Conservation (phyloP, 75 land plant species). For the Sequoia sempervirens region DNA sequence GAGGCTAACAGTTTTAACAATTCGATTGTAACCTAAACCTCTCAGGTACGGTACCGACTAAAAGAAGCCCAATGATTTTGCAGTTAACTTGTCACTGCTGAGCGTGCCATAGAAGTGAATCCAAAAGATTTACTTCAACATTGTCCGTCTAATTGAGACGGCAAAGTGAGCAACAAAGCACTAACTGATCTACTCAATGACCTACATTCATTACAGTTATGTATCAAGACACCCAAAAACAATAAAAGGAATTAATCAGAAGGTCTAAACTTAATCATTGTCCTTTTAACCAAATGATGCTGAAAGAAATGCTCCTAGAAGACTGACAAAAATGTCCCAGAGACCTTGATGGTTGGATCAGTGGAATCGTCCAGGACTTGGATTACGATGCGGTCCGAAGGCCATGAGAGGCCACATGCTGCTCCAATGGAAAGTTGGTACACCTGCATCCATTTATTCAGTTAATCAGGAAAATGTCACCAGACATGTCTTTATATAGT, state of each 20-base stretch:
- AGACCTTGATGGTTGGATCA: constrained; percentile 67
- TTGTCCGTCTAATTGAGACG: not conserved
- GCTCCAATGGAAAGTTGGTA: constrained; percentile 85
- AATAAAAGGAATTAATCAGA: not conserved
- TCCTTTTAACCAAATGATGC: not conserved
- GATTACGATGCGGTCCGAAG: constrained; percentile 68
- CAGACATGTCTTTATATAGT: not conserved
- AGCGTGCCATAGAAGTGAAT: not conserved
- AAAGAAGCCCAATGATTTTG: not conserved
- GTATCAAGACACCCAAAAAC: not conserved
- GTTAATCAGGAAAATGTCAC: not conserved
- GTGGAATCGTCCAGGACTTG: constrained; percentile 91
- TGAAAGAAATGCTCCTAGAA: not conserved
- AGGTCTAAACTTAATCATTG: not conserved
- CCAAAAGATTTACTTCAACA: not conserved
- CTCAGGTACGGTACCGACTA: not conserved
- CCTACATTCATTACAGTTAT: not conserved
- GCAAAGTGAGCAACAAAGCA: not conserved
- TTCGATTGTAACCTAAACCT: not conserved
- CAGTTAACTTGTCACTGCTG: not conserved
- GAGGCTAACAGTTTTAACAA: not conserved
- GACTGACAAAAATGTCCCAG: not conserved
- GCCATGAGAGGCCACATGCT: constrained; percentile 80
- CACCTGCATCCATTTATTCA: constrained; percentile 36
- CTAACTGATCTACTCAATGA: not conserved